A percentile compares a stretch with the other conserved stretches of the same genome.
Conservation (phyloP, 768 basidiomycete species). For the Xerocomellus dryophilus region DNA sequence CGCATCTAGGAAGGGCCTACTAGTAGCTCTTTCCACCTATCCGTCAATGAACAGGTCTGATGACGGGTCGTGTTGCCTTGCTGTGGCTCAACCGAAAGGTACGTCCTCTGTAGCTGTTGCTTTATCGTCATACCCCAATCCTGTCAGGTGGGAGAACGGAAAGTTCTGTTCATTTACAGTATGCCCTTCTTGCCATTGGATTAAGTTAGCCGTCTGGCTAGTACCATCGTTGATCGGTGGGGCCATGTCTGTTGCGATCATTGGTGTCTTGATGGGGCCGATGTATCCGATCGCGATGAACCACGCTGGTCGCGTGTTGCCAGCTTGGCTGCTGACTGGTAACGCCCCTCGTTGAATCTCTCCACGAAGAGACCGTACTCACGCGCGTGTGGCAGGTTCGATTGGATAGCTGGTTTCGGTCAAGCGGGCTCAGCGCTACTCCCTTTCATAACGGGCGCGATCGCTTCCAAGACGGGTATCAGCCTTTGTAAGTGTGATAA, state of each 20-base stretch:
- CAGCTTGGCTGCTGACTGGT: slow-evolving; percentile 63
- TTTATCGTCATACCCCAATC: neutral
- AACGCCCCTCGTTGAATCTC: neutral
- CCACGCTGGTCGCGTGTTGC: slow-evolving; percentile 63
- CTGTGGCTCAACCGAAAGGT: slow-evolving; percentile 57
- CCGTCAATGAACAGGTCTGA: slow-evolving; percentile 43
- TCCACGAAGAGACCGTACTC: neutral
- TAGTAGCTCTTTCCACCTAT: neutral
- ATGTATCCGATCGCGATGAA: slow-evolving; percentile 64
- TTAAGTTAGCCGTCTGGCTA: slow-evolving; percentile 57
- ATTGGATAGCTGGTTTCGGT: slow-evolving; percentile 68
- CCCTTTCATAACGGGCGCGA: slow-evolving; percentile 70
- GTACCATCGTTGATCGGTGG: slow-evolving; percentile 51
- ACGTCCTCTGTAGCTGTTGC: neutral
- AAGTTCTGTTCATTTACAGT: slow-evolving; percentile 51
- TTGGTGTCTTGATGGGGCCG: slow-evolving; percentile 53
- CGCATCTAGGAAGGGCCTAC: neutral
- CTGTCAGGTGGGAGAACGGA: slow-evolving; percentile 50
- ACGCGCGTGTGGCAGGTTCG: slow-evolving; percentile 34
- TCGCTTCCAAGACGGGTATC: slow-evolving; percentile 59
- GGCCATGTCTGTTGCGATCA: slow-evolving; percentile 53
- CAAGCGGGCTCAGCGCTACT: slow-evolving; percentile 69
- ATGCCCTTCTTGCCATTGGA: slow-evolving; percentile 50
- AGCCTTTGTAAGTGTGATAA: slow-evolving; percentile 24
- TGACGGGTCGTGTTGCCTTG: slow-evolving; percentile 50